Percentiles rank a stretch among this genome's conserved stretches.
phyloP scores from a whole-genome alignment of 192 early-diverging fungal genomes.

The Phlyctochytrium planicorne region DNA sequence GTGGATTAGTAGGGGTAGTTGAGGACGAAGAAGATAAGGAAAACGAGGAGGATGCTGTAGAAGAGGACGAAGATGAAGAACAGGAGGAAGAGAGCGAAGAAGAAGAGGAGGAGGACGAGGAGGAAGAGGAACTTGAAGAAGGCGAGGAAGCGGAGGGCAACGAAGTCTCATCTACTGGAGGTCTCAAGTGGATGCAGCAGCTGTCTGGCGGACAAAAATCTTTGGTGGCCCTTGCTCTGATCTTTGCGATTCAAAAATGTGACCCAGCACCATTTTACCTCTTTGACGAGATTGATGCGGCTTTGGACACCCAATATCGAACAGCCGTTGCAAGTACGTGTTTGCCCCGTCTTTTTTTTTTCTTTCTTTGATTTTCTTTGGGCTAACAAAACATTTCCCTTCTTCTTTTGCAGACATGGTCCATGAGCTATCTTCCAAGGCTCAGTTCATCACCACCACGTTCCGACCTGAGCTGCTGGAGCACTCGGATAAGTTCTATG shows the following conservation, averaged over 20 bases:
- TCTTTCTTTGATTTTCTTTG: constrained; percentile 4
- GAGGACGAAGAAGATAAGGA: too few species aligned
- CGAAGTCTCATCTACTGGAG: neutral
- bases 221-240: constrained; percentile 92
- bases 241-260: constrained; percentile 97
- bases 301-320: constrained; percentile 92
- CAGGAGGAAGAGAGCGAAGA: constrained; percentile 3
- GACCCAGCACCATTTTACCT: constrained; percentile 99
- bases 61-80: constrained; percentile 10
- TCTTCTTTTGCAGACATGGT: constrained; percentile 66
- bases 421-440: constrained; percentile 76
- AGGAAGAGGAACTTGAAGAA: constrained; percentile 3
- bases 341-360: constrained; percentile 8
- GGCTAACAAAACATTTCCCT: neutral
- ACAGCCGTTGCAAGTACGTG: constrained; percentile 80
- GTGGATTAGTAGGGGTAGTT: neutral
- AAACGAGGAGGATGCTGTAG: too few species aligned
- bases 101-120: constrained; percentile 3
- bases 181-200: constrained; percentile 78
- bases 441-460: constrained; percentile 98
- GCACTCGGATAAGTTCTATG: constrained; percentile 94
- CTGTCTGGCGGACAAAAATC: constrained; percentile 98
- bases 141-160: constrained; percentile 2
- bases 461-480: constrained; percentile 95
- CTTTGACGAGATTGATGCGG: constrained; percentile 99